Percentiles rank a stretch among this genome's conserved stretches.
Evolutionary conservation across 2,329 filamentous ascomycete species (phyloP).

Genomic region (Botrytis porri): DNA sequence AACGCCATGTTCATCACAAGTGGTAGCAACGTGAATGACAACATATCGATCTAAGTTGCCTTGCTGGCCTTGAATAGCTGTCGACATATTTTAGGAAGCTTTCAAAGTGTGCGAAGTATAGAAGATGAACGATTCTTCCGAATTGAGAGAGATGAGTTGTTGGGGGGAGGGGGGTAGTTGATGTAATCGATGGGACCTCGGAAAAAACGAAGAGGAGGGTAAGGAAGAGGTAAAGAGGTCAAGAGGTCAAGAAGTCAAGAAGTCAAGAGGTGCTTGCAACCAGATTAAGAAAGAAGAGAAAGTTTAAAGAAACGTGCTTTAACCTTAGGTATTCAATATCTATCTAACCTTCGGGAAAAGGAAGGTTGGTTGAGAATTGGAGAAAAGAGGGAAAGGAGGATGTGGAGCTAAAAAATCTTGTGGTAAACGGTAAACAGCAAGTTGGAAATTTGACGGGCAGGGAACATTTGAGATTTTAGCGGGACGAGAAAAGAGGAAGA

Average conservation of each 20-base stretch:
- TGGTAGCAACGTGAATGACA: constrained; percentile 97
- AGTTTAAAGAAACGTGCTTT: neutral
- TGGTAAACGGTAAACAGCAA: constrained; percentile 19
- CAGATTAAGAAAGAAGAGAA: constrained; percentile 19
- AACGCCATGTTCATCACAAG: constrained; percentile 97
- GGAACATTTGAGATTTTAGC: constrained; percentile 16
- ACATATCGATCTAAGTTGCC: constrained; percentile 91
- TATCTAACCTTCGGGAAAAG: constrained; percentile 1
- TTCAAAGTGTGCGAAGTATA: constrained; percentile 44
- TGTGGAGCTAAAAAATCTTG: constrained; percentile 19
- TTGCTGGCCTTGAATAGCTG: constrained; percentile 51
- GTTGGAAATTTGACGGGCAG: constrained; percentile 17
- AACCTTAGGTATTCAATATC: constrained; percentile 9
- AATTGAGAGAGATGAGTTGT: constrained; percentile 52
- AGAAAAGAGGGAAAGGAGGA: constrained; percentile 9
- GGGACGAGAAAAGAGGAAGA: neutral
- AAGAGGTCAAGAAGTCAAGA: constrained; percentile 44
- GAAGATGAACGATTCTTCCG: neutral
- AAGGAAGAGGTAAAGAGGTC: constrained; percentile 51
- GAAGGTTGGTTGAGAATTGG: constrained; percentile 6
- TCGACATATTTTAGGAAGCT: constrained; percentile 59
- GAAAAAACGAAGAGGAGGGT: constrained; percentile 62
- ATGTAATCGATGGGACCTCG: constrained; percentile 42
- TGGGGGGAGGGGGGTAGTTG: constrained; percentile 44
- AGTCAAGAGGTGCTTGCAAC: constrained; percentile 32